These are phyloP conservation scores for Neocucurbitaria cava DNA, from an alignment of 2,329 filamentous ascomycete species.

Conservation along the genomic window DNA sequence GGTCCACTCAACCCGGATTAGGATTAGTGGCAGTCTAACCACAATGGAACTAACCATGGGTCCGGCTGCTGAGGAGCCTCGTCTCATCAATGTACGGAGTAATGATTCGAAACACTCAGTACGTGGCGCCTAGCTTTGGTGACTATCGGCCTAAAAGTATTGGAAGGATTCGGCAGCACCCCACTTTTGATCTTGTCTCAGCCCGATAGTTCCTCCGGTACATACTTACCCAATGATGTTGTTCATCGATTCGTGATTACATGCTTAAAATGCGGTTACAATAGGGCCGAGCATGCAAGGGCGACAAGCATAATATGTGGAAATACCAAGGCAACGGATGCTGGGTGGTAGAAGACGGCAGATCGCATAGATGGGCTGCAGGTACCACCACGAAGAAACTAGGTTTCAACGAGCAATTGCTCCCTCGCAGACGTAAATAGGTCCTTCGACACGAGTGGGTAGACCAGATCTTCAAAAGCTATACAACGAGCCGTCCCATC, in stretches of 20 bases:
- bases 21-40: conserved; percentile 2
- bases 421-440: too few relatives aligned
- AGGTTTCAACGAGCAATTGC: too few relatives aligned
- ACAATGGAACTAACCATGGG: neutral
- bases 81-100: neutral
- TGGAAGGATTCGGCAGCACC: neutral
- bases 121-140: too few relatives aligned
- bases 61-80: neutral
- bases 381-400: too few relatives aligned
- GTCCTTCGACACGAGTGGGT: too few relatives aligned
- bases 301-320: neutral
- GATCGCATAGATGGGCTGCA: neutral
- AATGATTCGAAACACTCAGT: too few relatives aligned
- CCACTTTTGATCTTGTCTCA: neutral
- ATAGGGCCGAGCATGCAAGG: neutral
- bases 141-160: too few relatives aligned
- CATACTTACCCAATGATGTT: too few relatives aligned
- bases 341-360: neutral
- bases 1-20: neutral
- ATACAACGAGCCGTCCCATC: too few relatives aligned
- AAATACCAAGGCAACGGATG: neutral
- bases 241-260: neutral
- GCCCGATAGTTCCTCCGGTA: neutral
- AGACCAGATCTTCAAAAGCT: too few relatives aligned
- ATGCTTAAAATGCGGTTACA: neutral